phyloP scores from a whole-genome alignment of 192 early-diverging fungal genomes.

The Podila minutissima region DNA sequence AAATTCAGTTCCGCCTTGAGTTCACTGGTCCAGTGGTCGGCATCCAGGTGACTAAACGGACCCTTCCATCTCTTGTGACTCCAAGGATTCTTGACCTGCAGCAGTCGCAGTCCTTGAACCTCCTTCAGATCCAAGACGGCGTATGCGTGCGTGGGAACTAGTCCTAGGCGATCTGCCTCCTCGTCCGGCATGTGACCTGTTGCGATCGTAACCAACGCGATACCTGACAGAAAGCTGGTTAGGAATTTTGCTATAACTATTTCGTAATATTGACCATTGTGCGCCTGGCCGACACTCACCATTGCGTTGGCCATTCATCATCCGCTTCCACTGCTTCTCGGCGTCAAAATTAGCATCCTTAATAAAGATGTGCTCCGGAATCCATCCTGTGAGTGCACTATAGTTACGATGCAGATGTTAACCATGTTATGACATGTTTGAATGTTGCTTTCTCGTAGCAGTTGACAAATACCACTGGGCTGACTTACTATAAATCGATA shows the following conservation, averaged over 20 bases:
- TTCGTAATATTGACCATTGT: neutral
- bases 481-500: constrained; percentile 81
- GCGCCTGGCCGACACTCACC: constrained; percentile 46
- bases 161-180: constrained; percentile 70
- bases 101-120: constrained; percentile 67
- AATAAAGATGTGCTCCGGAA: constrained; percentile 92
- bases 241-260: neutral
- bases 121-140: constrained; percentile 76
- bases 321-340: constrained; percentile 77
- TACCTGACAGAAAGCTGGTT: constrained; percentile 51
- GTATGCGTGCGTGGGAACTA: constrained; percentile 93
- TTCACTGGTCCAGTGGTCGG: constrained; percentile 73
- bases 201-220: constrained; percentile 83
- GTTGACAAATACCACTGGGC: neutral
- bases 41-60: constrained; percentile 72
- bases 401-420: neutral
- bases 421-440: constrained; percentile 1
- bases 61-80: constrained; percentile 90
- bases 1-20: constrained; percentile 75
- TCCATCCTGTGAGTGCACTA: constrained; percentile 91
- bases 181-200: constrained; percentile 82
- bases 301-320: constrained; percentile 70
- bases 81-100: constrained; percentile 96
- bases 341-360: constrained; percentile 74
- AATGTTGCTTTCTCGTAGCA: constrained; percentile 14